Conservation (phyloP, 1,139 yeast species). For the Diutina mesorugosa region DNA sequence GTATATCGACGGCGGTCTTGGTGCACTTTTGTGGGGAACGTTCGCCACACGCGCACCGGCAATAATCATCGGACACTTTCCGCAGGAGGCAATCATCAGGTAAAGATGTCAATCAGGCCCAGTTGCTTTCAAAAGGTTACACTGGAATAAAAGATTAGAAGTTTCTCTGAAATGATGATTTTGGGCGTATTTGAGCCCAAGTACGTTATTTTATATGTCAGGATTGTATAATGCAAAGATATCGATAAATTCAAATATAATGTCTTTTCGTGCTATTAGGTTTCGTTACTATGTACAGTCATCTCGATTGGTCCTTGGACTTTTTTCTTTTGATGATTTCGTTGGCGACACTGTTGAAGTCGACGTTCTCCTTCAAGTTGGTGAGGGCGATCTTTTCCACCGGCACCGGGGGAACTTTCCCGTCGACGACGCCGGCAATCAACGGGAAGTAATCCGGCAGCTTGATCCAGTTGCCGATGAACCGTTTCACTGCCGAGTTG, state of each 20-base stretch:
- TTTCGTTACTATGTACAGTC: neutral
- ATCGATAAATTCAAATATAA: too few species aligned
- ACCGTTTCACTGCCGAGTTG: slow-evolving; percentile 16
- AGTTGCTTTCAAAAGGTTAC: too few species aligned
- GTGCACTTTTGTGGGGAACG: neutral
- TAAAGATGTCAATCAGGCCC: too few species aligned
- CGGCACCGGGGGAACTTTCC: slow-evolving; percentile 10
- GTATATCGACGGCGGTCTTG: neutral
- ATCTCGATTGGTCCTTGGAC: neutral
- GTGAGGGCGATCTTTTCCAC: slow-evolving; percentile 14
- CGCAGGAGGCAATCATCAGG: too few species aligned
- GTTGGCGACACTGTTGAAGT: slow-evolving; percentile 14
- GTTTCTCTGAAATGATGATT: too few species aligned
- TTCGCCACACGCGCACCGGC: neutral
- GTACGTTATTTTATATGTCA: too few species aligned
- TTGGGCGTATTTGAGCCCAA: too few species aligned
- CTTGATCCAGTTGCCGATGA: slow-evolving; percentile 22
- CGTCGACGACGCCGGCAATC: slow-evolving; percentile 12
- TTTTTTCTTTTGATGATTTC: slow-evolving; percentile 8
- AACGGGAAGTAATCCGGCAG: slow-evolving; percentile 11
- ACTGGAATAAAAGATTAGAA: too few species aligned
- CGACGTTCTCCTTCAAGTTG: slow-evolving; percentile 16
- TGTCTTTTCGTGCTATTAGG: neutral
- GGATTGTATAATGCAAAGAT: too few species aligned
- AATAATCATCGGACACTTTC: neutral